Evolutionary conservation across 2,329 filamentous ascomycete species (phyloP), one percentile per base, ranked within the genome.

Genomic region (Talaromyces sp.): DNA sequence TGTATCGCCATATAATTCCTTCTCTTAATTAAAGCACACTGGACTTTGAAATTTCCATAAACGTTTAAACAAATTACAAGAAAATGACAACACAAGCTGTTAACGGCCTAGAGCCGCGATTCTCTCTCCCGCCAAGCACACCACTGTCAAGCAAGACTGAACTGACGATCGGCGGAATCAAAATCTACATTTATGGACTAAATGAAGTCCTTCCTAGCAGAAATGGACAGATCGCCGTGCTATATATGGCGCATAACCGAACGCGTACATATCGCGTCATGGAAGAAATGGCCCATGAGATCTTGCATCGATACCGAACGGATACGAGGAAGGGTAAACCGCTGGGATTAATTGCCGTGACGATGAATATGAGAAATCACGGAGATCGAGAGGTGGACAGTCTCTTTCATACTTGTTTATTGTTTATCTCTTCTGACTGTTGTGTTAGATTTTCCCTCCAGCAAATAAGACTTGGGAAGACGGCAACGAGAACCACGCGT

Each of bases 281-380:
- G n/a, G 54, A 56, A 21, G 54, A 43, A 3, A 19, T 56, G 17
- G 54, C 54, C 7, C 54, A 56, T n/a, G 54, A 56, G 31, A 41
- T 56, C 21, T 56, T 56, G 17, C 26, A 56, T 27, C 54, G 41
- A 43, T 56, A 56, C 54, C 43, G 43, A 21, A 50, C 19, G 12
- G 19, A 50, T 26, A 26, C 19, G 43, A 26, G 19, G 24, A 50
- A 50, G n/a, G 24, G 43, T 26, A 21, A 21, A 26, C 19, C 14
- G 4, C 9, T 50, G 43, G 43, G 54, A 14, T 35, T 58, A 19
- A 58, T 58, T 58, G 57, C 57, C 24, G n/a, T 54, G 50, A 58
- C 57, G 19, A 58, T 58, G 51, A 58, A 54, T 48, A 58, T 58
- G 57, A 58, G 57, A 9, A 58, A 58, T 26, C 57, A 58, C 14